Base-by-base conservation (phyloP, 2,329 filamentous ascomycete genomes). In the Colletotrichum horii region DNA sequence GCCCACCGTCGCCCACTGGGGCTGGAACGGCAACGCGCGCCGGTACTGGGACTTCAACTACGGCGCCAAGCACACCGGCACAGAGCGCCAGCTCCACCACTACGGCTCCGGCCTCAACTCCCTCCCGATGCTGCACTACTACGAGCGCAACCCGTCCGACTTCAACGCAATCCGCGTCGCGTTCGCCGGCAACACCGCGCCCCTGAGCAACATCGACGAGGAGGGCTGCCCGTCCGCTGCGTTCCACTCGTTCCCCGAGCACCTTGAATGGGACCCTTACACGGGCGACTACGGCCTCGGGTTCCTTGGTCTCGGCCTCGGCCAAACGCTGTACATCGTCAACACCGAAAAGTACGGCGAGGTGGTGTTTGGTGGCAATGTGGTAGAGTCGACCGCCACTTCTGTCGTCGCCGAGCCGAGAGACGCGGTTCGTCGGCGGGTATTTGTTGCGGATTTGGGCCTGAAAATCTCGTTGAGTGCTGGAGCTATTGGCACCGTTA, bases 21-120 rank as follows among this genome's bases (percentile, higher is more conserved):
- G 89, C 4, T 92, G 88, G 88, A 91, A 92, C 67, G 91, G 91
- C 15, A 92, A 92, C 76, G 89, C 90, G 1, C 85, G 91, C 3
- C 82, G 90, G 8, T 92, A 92, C 80, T 92, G 91, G 91, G 91
- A 92, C 78, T 91, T 75, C 62, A 66, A 73, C 56, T 75, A 73
- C 70, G 85, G 80, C 9, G 86, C 85, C 28, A 88, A 88, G 74
- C 82, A 87, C 7, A 68, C 79, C 6, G 81, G 84, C 14, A 87
- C 87, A 32, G 87, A 88, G 78, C 85, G 87, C 6, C 88, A 90
- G 80, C 88, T 92, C 74, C 91, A 93, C 78, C 91, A 93, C 81
- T 93, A 92, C 77, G 90, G 90, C 22, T 91, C 89, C 0, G 88
- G 85, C 0, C 87, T 92, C 8, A 92, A 92, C 79, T 86, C 90